Conservation (phyloP, 768 basidiomycete species). For the Agrocybe pediades region DNA sequence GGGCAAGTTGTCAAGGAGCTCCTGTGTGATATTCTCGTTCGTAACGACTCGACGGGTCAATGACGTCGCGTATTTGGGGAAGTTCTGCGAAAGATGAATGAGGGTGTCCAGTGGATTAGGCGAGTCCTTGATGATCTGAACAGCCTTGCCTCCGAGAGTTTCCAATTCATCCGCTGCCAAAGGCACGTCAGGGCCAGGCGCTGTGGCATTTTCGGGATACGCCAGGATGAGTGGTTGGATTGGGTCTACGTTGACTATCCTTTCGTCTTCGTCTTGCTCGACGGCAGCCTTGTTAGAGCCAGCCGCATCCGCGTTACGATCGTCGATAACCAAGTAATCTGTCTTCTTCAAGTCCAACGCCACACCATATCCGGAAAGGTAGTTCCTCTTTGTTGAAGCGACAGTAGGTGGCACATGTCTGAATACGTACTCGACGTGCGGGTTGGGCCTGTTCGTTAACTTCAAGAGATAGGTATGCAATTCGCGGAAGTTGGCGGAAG, state of each 20-base stretch:
- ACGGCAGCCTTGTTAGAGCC: background rate
- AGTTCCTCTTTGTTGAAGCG: slow-evolving; percentile 31
- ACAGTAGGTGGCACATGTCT: slow-evolving; percentile 57
- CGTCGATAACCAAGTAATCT: slow-evolving; percentile 95
- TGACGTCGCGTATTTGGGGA: slow-evolving; percentile 81
- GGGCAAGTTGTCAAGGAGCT: slow-evolving; percentile 58
- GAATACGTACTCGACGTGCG: slow-evolving; percentile 72
- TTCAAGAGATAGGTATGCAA: slow-evolving; percentile 67
- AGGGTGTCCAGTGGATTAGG: slow-evolving; percentile 55
- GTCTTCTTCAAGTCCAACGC: slow-evolving; percentile 93
- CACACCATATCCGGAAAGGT: slow-evolving; percentile 89
- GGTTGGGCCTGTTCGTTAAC: slow-evolving; percentile 43
- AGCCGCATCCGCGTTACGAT: slow-evolving; percentile 50
- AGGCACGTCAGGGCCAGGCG: slow-evolving; percentile 43
- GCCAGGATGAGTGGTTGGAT: slow-evolving; percentile 40
- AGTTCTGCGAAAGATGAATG: slow-evolving; percentile 77
- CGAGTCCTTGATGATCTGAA: slow-evolving; percentile 74
- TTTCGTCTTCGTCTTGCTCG: slow-evolving; percentile 23
- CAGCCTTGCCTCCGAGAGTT: slow-evolving; percentile 69
- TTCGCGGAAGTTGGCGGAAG: slow-evolving; percentile 66
- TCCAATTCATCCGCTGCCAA: slow-evolving; percentile 54
- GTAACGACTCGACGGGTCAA: slow-evolving; percentile 70
- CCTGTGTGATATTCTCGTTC: slow-evolving; percentile 49
- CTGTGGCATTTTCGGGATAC: slow-evolving; percentile 39
- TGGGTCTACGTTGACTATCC: slow-evolving; percentile 26